phyloP scores from a whole-genome alignment of 106 monocot genomes.

The Apostasia ramifera region DNA sequence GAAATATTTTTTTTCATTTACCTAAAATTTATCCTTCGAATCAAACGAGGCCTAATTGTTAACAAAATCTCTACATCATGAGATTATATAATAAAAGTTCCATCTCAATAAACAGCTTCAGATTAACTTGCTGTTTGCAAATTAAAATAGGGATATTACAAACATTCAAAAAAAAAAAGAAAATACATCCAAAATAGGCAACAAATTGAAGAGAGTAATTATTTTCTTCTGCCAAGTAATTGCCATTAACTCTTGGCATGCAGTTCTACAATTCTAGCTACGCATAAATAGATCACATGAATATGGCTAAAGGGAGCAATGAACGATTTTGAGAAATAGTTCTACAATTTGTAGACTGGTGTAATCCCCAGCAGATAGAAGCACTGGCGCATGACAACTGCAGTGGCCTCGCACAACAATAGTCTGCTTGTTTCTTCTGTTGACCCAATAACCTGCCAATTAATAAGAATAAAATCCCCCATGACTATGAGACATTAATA shows the following conservation, averaged over 20 bases:
- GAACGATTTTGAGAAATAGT: neutral
- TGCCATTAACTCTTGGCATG: neutral
- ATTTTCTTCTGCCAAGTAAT: neutral
- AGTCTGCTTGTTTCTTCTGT: conserved; percentile 76
- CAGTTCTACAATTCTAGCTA: neutral
- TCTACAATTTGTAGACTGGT: conserved; percentile 79
- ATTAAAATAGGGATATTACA: neutral
- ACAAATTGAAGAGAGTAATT: neutral
- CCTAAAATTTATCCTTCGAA: neutral
- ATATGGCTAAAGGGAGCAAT: no score
- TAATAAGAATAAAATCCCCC: neutral
- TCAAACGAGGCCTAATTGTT: neutral
- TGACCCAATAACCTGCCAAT: conserved; percentile 64
- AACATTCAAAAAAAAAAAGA: neutral
- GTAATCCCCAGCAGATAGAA: conserved; percentile 78
- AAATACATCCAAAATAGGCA: neutral
- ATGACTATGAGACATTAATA: neutral
- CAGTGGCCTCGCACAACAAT: conserved; percentile 78
- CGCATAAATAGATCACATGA: neutral
- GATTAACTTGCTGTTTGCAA: neutral
- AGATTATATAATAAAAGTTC: neutral
- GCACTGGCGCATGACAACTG: conserved; percentile 80
- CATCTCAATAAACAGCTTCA: neutral
- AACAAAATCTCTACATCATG: neutral
- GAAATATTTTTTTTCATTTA: neutral